Evolutionary conservation across 345 rosid species (phyloP).

Genomic region (Euclidium syriacum): DNA sequence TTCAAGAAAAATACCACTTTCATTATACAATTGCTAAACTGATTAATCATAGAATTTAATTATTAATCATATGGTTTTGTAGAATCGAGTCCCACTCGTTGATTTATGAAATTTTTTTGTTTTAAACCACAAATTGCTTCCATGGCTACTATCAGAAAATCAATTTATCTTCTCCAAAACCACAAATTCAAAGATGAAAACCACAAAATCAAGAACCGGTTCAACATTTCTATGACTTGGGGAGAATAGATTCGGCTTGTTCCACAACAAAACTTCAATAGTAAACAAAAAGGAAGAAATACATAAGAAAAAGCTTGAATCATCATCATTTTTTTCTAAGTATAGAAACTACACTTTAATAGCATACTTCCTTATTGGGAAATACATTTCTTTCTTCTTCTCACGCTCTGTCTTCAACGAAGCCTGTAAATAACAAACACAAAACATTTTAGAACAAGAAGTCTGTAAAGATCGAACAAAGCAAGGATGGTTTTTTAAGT

Average conservation of each 20-base stretch:
- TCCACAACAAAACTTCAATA: conserved; percentile 7
- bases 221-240: neutral
- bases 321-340: neutral
- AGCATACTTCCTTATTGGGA: conserved; percentile 59
- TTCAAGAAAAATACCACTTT: no score
- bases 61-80: no score
- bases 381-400: conserved; percentile 67
- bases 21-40: no score
- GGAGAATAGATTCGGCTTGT: neutral
- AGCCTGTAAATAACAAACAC: conserved; percentile 29
- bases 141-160: no score
- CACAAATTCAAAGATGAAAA: neutral
- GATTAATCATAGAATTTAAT: no score
- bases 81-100: no score
- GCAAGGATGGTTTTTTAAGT: no score
- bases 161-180: neutral
- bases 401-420: conserved; percentile 67
- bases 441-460: no score
- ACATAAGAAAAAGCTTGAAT: conserved; percentile 4
- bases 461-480: no score
- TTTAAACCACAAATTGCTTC: no score
- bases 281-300: neutral
- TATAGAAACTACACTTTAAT: conserved; percentile 26
- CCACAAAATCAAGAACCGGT: neutral
- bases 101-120: no score